Conservation (phyloP, 345 rosid species). For the Murraya paniculata region DNA sequence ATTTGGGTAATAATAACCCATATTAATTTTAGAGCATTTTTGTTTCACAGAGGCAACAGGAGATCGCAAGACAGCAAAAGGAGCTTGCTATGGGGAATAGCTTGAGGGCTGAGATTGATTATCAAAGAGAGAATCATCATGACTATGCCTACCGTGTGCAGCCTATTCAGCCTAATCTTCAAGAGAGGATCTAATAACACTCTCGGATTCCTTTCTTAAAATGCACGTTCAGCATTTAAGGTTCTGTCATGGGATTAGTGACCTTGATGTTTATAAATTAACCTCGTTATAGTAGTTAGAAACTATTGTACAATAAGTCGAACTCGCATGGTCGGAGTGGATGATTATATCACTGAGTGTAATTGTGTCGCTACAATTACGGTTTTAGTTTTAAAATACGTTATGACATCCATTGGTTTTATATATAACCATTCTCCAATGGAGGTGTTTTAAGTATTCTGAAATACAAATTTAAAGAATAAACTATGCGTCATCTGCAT, state of each 20-base stretch:
- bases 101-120: slow-evolving; percentile 37
- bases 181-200: slow-evolving; percentile 40
- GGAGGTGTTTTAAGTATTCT: too few species aligned
- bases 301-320: background rate
- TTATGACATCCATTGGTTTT: too few species aligned
- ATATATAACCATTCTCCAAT: too few species aligned
- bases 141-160: slow-evolving; percentile 48
- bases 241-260: background rate
- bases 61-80: slow-evolving; percentile 30
- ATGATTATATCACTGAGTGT: too few species aligned
- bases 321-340: too few species aligned
- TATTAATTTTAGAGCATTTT: too few species aligned
- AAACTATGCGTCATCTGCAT: too few species aligned
- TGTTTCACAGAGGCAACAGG: slow-evolving; percentile 42
- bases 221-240: background rate
- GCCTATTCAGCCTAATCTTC: slow-evolving; percentile 60
- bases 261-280: background rate
- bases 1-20: too few species aligned
- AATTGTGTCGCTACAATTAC: too few species aligned
- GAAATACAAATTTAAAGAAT: too few species aligned
- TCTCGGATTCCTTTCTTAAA: background rate
- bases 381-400: too few species aligned
- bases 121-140: slow-evolving; percentile 21
- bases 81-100: slow-evolving; percentile 48
- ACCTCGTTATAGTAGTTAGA: background rate